Evolutionary conservation across 495 filamentous ascomycete genomes (phyloP).

Genomic region (Xeromyces bisporus): DNA sequence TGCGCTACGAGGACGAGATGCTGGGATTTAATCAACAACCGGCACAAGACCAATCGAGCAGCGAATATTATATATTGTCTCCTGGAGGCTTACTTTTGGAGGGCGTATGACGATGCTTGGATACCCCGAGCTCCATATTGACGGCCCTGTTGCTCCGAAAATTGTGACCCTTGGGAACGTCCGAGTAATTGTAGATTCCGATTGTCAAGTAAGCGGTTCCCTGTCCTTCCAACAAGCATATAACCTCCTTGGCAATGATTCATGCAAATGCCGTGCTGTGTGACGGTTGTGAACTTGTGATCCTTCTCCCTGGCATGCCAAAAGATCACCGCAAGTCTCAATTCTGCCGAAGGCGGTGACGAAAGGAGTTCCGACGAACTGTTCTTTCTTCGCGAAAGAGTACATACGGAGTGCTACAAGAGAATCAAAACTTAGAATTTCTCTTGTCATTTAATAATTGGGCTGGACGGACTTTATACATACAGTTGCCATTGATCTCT

Average conservation of each 20-base stretch:
- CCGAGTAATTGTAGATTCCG: no score
- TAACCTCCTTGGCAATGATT: no score
- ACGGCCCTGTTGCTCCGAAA: no score
- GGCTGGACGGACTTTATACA: neutral
- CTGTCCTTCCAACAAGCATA: no score
- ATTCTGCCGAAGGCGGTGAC: slow-evolving; percentile 16
- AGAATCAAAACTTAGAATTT: no score
- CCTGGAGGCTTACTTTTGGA: slow-evolving; percentile 21
- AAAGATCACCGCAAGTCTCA: no score
- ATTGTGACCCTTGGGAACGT: no score
- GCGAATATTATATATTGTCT: neutral
- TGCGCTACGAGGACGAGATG: slow-evolving; percentile 31
- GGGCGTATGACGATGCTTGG: slow-evolving; percentile 19
- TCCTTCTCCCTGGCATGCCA: no score
- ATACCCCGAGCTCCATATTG: slow-evolving; percentile 14
- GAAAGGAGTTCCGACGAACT: slow-evolving; percentile 15
- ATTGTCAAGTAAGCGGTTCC: no score
- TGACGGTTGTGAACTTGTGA: no score
- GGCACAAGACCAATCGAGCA: neutral
- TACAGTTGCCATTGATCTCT: neutral
- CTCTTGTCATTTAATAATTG: neutral
- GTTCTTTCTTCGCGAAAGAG: slow-evolving; percentile 7
- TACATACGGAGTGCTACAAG: slow-evolving; percentile 12
- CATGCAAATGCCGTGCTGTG: no score
- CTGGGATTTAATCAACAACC: slow-evolving; percentile 14